Conservation (phyloP, 352 stramenopile species). For the Pilasporangium apinafurcum region DNA sequence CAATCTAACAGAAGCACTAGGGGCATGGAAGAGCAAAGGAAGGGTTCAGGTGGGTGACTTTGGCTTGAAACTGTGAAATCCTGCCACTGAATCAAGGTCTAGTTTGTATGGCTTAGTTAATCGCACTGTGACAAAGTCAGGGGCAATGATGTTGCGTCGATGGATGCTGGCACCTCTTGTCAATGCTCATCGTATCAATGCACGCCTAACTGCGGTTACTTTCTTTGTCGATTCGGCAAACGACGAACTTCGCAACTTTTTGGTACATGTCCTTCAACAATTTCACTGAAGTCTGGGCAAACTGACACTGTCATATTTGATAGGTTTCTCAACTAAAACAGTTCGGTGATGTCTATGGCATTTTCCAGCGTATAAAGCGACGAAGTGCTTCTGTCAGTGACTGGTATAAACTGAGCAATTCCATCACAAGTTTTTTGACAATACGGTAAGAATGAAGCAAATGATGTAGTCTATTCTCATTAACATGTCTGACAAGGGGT, state of each 20-base stretch:
- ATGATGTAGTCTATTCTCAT: too few relatives aligned
- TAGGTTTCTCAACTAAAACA: constrained; percentile 36
- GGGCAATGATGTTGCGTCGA: constrained; percentile 43
- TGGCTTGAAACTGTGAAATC: not conserved
- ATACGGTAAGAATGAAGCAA: constrained; percentile 38
- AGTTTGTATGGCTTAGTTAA: constrained; percentile 81
- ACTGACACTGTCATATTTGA: constrained; percentile 3
- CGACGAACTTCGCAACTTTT: constrained; percentile 44
- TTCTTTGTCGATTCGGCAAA: constrained; percentile 50
- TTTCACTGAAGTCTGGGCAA: not conserved
- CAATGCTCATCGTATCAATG: constrained; percentile 29
- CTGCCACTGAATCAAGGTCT: not conserved
- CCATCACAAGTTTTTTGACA: constrained; percentile 50
- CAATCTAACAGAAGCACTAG: constrained; percentile 10
- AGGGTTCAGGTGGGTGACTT: constrained; percentile 59
- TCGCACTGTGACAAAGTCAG: constrained; percentile 66
- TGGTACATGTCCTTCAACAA: constrained; percentile 28
- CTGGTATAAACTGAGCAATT: constrained; percentile 57
- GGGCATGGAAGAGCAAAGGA: constrained; percentile 71
- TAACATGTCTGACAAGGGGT: too few relatives aligned
- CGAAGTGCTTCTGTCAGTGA: constrained; percentile 55
- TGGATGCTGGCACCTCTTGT: constrained; percentile 81
- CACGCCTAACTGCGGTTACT: constrained; percentile 45
- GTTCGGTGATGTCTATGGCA: constrained; percentile 58
- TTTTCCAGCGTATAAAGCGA: constrained; percentile 59